Evolutionary conservation across 2,329 filamentous ascomycete species (phyloP).

Genomic region (Penicillium sp.): DNA sequence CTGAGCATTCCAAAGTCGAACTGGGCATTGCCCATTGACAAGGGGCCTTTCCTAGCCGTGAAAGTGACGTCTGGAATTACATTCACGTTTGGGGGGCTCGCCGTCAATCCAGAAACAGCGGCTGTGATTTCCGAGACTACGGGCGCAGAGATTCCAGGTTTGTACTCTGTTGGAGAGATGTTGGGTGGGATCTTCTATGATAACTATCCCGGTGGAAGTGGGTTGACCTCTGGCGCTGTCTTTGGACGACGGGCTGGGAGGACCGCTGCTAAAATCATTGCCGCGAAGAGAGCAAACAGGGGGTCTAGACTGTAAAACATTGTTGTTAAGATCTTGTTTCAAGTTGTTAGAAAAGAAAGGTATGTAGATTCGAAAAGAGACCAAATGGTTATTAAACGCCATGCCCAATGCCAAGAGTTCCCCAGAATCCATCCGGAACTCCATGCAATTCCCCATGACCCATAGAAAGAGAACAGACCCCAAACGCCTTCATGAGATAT

Average conservation of each 20-base stretch:
- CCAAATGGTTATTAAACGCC: background rate
- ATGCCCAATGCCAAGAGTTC: background rate
- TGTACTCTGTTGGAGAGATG: constrained; percentile 67
- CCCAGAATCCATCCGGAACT: background rate
- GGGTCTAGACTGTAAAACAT: background rate
- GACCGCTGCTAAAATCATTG: constrained; percentile 27
- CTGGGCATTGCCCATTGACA: constrained; percentile 62
- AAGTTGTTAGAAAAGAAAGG: background rate
- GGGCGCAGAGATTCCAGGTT: constrained; percentile 51
- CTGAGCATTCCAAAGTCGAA: constrained; percentile 62
- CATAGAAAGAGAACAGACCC: background rate
- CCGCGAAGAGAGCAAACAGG: background rate
- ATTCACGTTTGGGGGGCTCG: constrained; percentile 68
- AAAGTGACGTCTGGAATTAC: constrained; percentile 67
- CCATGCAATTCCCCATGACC: background rate
- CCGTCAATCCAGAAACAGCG: constrained; percentile 56
- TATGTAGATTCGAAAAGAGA: background rate
- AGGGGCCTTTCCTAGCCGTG: constrained; percentile 62
- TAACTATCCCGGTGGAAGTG: constrained; percentile 65
- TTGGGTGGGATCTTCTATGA: constrained; percentile 64
- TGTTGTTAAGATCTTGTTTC: background rate
- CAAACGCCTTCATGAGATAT: background rate
- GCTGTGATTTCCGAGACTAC: constrained; percentile 52
- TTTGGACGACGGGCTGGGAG: constrained; percentile 50
- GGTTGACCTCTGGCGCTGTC: constrained; percentile 61